Evolutionary conservation across 179 eudicot species (phyloP).

Genomic region (Corrigiola litoralis): DNA sequence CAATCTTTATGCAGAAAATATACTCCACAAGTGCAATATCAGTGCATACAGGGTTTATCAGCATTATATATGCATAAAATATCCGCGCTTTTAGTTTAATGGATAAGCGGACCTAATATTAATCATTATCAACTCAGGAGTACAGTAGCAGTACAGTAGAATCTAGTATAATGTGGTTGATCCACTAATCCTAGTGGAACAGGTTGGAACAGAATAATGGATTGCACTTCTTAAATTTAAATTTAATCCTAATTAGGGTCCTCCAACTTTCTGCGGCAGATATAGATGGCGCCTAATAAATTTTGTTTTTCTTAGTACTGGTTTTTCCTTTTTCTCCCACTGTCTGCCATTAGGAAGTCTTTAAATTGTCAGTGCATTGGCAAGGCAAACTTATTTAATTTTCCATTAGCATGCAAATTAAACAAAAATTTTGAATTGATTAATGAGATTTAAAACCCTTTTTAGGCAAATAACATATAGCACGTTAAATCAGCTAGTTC

Average conservation of each 20-base stretch:
- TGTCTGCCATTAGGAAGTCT: no score
- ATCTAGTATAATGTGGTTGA: constrained; percentile 13
- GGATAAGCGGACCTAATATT: constrained; percentile 4
- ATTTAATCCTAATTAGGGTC: constrained; percentile 8
- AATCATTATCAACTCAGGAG: not conserved
- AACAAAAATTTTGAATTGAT: no score
- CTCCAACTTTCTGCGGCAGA: constrained; percentile 19
- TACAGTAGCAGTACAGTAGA: constrained; percentile 1
- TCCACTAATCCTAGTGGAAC: constrained; percentile 21
- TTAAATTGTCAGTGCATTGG: no score
- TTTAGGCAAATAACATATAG: no score
- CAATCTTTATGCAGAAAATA: constrained; percentile 2
- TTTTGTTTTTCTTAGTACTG: no score
- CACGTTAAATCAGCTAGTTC: no score
- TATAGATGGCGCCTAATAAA: not conserved
- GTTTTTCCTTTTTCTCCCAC: no score
- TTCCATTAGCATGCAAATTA: no score
- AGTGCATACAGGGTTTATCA: not conserved
- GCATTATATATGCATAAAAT: not conserved
- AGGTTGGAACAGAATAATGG: constrained; percentile 14
- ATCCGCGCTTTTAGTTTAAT: constrained; percentile 12
- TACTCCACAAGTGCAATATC: constrained; percentile 1
- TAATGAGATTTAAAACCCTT: no score
- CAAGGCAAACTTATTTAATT: no score
- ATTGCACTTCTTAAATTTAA: not conserved